phyloP scores from a whole-genome alignment of 768 basidiomycete species.

The Podaxis sp. region DNA sequence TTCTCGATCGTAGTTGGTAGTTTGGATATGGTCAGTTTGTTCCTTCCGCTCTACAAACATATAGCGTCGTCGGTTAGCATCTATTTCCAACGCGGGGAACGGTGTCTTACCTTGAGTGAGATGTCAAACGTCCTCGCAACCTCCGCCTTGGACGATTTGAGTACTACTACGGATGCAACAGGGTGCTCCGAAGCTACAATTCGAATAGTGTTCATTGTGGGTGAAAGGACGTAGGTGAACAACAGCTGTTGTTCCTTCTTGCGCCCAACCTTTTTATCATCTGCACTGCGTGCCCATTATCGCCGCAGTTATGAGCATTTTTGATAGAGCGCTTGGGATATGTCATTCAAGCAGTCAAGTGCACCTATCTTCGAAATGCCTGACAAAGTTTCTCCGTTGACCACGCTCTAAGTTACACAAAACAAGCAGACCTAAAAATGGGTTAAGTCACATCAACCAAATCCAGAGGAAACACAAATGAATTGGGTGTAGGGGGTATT shows the following conservation, averaged over 20 bases:
- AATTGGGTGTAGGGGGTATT: background rate
- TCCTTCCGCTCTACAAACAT: slow-evolving; percentile 46
- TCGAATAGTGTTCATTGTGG: background rate
- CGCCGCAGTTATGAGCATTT: background rate
- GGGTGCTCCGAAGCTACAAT: slow-evolving; percentile 37
- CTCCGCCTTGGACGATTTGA: slow-evolving; percentile 57
- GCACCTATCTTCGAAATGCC: too few relatives aligned
- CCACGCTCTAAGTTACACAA: background rate
- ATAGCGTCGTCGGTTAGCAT: background rate
- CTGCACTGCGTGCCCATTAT: background rate
- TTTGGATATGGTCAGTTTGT: slow-evolving; percentile 46
- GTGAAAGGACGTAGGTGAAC: background rate
- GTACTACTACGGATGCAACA: slow-evolving; percentile 56
- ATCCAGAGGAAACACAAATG: too few relatives aligned
- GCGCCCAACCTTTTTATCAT: background rate
- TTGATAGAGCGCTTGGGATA: background rate
- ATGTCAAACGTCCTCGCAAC: slow-evolving; percentile 50
- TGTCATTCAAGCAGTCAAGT: background rate
- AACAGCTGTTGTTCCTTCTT: background rate
- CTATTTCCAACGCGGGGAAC: background rate
- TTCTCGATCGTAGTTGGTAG: slow-evolving; percentile 51
- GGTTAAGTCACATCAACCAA: too few relatives aligned
- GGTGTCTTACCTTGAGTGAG: slow-evolving; percentile 42
- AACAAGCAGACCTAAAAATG: too few relatives aligned
- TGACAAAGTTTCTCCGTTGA: background rate